These are phyloP conservation scores for Colletotrichum plurivorum DNA, from an alignment of 2,329 filamentous ascomycete species.

Conservation along the genomic window DNA sequence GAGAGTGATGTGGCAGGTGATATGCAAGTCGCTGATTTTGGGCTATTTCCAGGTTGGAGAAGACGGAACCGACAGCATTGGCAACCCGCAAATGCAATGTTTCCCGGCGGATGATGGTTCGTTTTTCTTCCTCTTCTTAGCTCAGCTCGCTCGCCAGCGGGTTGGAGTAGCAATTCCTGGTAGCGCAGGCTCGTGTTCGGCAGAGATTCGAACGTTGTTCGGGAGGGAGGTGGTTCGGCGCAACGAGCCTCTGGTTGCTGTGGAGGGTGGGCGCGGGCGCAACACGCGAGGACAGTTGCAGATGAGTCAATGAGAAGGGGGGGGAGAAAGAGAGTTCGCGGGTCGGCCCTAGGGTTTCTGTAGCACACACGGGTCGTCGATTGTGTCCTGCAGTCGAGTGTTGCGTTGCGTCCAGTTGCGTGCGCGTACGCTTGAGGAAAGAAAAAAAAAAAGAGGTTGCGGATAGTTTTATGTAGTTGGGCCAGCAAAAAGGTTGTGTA, in stretches of 20 bases:
- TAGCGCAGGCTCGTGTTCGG: constrained; percentile 25
- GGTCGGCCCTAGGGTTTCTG: background rate
- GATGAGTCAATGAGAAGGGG: constrained; percentile 29
- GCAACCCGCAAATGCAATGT: constrained; percentile 31
- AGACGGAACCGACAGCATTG: constrained; percentile 44
- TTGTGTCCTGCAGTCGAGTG: constrained; percentile 8
- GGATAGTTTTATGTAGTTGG: constrained; percentile 27
- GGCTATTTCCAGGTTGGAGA: constrained; percentile 50
- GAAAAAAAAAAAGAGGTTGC: constrained; percentile 1
- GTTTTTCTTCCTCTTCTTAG: constrained; percentile 18
- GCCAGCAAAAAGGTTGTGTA: constrained; percentile 2
- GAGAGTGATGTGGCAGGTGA: constrained; percentile 61
- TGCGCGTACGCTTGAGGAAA: background rate
- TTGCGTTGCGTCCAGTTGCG: background rate
- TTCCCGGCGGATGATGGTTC: constrained; percentile 35
- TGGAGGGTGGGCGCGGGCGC: constrained; percentile 33
- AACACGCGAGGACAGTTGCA: constrained; percentile 36
- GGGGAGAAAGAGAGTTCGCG: constrained; percentile 3
- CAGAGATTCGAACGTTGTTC: constrained; percentile 30
- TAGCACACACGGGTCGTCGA: constrained; percentile 12
- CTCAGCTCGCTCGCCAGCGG: constrained; percentile 21
- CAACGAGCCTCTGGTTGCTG: constrained; percentile 16
- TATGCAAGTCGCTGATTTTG: constrained; percentile 63
- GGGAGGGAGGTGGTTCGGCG: constrained; percentile 36
- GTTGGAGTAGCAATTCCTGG: constrained; percentile 17